phyloP scores from a whole-genome alignment of 495 filamentous ascomycete genomes.

The Rusavskia elegans region DNA sequence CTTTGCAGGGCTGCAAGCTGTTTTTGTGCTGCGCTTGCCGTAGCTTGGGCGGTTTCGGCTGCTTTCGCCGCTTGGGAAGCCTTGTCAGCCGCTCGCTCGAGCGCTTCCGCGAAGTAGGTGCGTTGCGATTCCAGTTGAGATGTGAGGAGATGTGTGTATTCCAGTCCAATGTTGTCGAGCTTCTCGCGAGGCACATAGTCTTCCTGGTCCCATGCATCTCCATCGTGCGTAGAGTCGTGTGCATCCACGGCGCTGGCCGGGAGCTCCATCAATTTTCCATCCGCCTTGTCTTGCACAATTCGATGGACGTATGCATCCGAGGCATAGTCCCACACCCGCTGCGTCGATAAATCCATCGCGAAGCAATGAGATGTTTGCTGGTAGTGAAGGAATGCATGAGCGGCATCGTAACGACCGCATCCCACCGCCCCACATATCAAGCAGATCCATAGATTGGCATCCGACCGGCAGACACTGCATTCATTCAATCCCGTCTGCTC shows the following conservation, averaged over 20 bases:
- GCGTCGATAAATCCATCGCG: constrained; percentile 78
- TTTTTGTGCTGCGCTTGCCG: constrained; percentile 33
- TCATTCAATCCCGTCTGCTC: constrained; percentile 27
- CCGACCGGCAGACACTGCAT: constrained; percentile 61
- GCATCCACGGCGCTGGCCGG: constrained; percentile 28
- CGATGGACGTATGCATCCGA: constrained; percentile 92
- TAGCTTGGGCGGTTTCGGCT: constrained; percentile 42
- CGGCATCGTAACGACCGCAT: constrained; percentile 85
- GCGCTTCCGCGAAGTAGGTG: constrained; percentile 84
- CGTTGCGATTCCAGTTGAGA: constrained; percentile 84
- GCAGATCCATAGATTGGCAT: constrained; percentile 80
- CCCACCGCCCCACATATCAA: constrained; percentile 88
- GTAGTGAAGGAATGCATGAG: constrained; percentile 89
- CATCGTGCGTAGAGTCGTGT: constrained; percentile 6
- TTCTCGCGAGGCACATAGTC: constrained; percentile 83
- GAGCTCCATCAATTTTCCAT: constrained; percentile 79
- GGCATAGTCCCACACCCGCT: constrained; percentile 95
- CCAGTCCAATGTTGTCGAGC: constrained; percentile 76
- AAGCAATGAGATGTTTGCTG: constrained; percentile 79
- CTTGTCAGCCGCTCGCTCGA: constrained; percentile 84
- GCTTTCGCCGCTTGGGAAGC: constrained; percentile 53
- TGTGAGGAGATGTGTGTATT: constrained; percentile 87
- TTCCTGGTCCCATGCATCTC: constrained; percentile 23
- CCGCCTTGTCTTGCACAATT: constrained; percentile 78
- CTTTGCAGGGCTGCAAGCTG: constrained; percentile 37